Base-by-base conservation (phyloP, 768 basidiomycete genomes). In the Kwoniella sp. region DNA sequence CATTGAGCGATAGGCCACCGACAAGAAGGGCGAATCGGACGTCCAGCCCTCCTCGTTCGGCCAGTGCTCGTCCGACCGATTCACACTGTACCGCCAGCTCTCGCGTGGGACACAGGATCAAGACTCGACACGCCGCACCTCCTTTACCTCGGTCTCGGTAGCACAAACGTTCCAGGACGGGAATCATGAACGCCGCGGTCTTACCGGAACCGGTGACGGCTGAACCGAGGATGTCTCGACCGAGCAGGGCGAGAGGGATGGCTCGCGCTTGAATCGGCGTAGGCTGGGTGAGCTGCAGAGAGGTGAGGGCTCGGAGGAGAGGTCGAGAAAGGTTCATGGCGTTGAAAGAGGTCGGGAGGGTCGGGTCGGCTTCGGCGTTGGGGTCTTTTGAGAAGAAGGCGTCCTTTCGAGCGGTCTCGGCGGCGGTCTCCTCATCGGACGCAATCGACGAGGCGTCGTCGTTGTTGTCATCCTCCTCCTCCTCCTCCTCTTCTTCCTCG, bases 191-290 rank as follows among this genome's bases (percentile, higher is more conserved):
- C 1, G 95, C 95, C 9, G 90, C 93, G 1, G 95, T 99, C 78
- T 99, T 99, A 54, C 95, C 95, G 4, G 91, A 95, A 56, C 95
- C 95, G 15, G 95, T 99, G 15, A 93, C 88, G 17, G 95, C 93
- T 53, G 83, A 86, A 27, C 93, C 95, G 46, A 99, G 91, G 31
- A 99, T 81, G 71, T 99, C 95, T 70, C 95, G 91, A 44, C 95
- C 95, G 20, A 92, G 73, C 17, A 99, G 81, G 20, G 91, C 93
- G 36, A 91, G 84, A 15, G 95, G 95, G 48, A 99, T 89, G 11
- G 92, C 86, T 36, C 88, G 84, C 2, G 88, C 84, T 76, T 99
- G 95, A 43, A 99, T 98, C 1, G 95, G 95, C 1, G 95, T 99
- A 7, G 95, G 95, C 27, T 81, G 84, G 39, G 79, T 75, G 63